Conservation (phyloP, 2,329 filamentous ascomycete genomes). For the Fusarium paranaense region DNA sequence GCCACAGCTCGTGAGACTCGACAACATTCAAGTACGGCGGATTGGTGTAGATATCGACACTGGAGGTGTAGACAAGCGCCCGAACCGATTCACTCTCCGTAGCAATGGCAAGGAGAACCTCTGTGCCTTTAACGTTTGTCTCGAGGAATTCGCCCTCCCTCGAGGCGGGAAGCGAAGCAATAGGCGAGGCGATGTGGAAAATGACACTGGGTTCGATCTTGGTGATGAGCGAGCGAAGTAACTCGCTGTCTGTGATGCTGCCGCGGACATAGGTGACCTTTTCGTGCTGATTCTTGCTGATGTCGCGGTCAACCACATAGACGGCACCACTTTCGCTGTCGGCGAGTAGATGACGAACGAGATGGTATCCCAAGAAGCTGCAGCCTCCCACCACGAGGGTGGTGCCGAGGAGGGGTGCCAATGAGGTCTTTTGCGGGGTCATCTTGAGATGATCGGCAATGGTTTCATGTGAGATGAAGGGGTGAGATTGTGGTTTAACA, state of each 20-base stretch:
- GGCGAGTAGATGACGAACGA: constrained; percentile 44
- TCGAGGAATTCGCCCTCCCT: constrained; percentile 33
- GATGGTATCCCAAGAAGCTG: constrained; percentile 49
- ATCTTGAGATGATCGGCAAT: not conserved
- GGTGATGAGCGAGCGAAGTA: constrained; percentile 29
- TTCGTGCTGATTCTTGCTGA: constrained; percentile 38
- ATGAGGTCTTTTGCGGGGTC: not conserved
- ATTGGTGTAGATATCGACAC: constrained; percentile 44
- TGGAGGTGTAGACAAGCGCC: constrained; percentile 50
- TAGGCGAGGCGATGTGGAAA: constrained; percentile 49
- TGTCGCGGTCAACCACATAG: constrained; percentile 45
- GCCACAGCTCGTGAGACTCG: constrained; percentile 42
- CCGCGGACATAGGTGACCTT: constrained; percentile 42
- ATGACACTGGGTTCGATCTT: constrained; percentile 44
- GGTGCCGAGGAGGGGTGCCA: not conserved
- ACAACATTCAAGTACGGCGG: constrained; percentile 38
- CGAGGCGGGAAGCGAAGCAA: constrained; percentile 33
- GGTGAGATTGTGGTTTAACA: not conserved
- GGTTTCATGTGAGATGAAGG: not conserved
- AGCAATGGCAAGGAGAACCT: constrained; percentile 41
- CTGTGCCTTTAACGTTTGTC: constrained; percentile 50
- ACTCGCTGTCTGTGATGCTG: constrained; percentile 39
- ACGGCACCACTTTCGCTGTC: constrained; percentile 38
- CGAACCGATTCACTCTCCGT: constrained; percentile 27
- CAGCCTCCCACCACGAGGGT: constrained; percentile 47